These are phyloP conservation scores for Capronia epimyces DNA, from an alignment of 2,329 filamentous ascomycete genomes.

Conservation along the genomic window DNA sequence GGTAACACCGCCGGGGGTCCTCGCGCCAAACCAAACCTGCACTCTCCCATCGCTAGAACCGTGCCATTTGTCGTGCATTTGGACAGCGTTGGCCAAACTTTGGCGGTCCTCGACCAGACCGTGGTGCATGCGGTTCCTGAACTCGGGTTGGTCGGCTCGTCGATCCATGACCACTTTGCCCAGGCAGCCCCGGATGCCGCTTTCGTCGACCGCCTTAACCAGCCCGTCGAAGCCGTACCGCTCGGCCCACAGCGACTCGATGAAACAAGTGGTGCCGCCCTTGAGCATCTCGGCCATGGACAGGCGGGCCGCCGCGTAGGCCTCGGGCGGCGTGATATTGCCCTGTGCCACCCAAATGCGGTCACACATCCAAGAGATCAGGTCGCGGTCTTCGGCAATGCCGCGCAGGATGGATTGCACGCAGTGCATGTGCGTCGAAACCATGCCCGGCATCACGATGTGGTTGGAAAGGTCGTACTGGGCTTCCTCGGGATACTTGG, in stretches of 20 bases:
- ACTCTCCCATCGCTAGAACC: no score
- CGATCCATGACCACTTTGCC: neutral
- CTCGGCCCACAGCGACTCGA: neutral
- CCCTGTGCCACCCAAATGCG: neutral
- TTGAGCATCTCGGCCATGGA: slow-evolving; percentile 3
- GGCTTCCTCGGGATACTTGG: no score
- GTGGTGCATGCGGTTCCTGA: neutral
- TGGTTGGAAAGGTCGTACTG: neutral
- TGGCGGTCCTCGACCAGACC: neutral
- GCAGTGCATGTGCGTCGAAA: neutral
- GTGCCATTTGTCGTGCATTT: no score
- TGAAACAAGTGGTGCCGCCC: slow-evolving; percentile 1
- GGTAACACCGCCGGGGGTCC: neutral
- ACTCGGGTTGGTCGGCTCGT: no score
- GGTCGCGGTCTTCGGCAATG: neutral
- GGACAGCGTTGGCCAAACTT: no score
- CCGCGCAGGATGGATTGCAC: neutral
- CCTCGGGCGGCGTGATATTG: neutral
- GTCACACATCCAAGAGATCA: neutral
- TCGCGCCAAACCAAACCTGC: neutral
- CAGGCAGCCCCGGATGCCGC: neutral
- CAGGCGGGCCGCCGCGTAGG: neutral
- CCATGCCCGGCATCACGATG: neutral
- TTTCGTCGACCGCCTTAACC: neutral
- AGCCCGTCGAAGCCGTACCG: neutral